Conservation (phyloP, 106 monocot genomes). For the Ottelia alismoides region DNA sequence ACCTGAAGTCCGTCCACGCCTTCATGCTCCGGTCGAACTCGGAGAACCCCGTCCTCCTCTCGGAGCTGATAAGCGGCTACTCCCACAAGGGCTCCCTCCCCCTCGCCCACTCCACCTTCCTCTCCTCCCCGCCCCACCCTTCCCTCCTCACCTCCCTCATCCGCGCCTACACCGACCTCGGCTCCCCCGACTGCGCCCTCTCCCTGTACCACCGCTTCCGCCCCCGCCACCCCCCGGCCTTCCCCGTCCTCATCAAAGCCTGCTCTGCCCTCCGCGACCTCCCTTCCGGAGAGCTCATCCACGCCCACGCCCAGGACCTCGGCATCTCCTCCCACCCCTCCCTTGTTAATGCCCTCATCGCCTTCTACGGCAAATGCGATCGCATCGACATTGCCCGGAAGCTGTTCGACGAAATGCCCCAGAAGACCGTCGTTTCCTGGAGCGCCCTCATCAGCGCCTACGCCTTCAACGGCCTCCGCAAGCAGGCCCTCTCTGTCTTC, state of each 20-base stretch:
- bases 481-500: slow-evolving; percentile 22
- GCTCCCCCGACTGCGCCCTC: not conserved
- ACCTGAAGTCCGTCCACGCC: slow-evolving; percentile 2
- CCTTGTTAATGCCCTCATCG: not conserved
- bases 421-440: not conserved
- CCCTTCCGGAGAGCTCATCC: not conserved
- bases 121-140: not conserved
- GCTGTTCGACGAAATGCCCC: slow-evolving; percentile 4
- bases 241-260: not conserved
- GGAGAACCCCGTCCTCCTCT: not conserved
- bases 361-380: not conserved
- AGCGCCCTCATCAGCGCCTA: not conserved
- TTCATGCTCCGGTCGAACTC: not conserved
- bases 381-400: not conserved
- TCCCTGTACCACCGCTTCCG: not conserved
- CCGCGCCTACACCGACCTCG: not conserved
- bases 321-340: not conserved
- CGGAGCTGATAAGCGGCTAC: not conserved
- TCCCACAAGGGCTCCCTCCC: not conserved
- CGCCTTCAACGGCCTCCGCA: slow-evolving; percentile 5
- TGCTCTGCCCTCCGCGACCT: not conserved
- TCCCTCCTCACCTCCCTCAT: not conserved
- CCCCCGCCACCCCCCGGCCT: not conserved
- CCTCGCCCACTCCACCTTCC: not conserved
- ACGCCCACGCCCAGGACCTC: not conserved